Evolutionary conservation across 1,139 yeast genomes (phyloP).

Genomic region (Pichia sp.): DNA sequence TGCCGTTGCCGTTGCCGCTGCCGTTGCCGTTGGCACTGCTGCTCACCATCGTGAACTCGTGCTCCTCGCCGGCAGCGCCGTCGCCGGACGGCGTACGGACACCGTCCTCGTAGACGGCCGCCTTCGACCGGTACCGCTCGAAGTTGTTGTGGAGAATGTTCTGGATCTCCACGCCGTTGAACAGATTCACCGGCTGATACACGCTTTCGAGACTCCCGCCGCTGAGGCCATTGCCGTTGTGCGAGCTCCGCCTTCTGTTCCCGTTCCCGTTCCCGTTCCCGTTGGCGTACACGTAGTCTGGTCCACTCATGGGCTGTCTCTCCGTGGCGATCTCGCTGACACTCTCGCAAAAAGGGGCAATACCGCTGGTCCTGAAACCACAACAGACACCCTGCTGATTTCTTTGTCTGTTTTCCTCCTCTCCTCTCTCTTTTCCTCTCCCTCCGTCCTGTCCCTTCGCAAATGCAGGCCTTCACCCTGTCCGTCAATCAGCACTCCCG

Average conservation of each 20-base stretch:
- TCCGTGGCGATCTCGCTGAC: neutral
- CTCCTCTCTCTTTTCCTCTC: neutral
- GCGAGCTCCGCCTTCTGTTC: constrained; percentile 9
- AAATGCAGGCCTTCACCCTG: no score
- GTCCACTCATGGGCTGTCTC: neutral
- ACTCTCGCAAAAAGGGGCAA: neutral
- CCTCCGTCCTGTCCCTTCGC: neutral
- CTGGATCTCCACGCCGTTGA: constrained; percentile 4
- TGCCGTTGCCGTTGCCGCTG: neutral
- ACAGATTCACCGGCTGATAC: constrained; percentile 1
- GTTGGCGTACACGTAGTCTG: neutral
- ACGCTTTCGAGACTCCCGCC: neutral
- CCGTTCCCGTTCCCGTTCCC: neutral
- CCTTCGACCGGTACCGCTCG: neutral
- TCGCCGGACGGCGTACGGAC: neutral
- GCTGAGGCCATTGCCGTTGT: neutral
- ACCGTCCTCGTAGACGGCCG: neutral
- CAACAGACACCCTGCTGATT: neutral
- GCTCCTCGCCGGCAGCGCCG: neutral
- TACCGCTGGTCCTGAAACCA: neutral
- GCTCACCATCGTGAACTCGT: constrained; percentile 1
- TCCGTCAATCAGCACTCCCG: neutral
- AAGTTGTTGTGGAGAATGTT: constrained; percentile 1
- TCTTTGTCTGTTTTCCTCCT: neutral
- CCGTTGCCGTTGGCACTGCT: neutral